phyloP scores from a whole-genome alignment of 331 rosid genomes.

The Prunus yedoensis region DNA sequence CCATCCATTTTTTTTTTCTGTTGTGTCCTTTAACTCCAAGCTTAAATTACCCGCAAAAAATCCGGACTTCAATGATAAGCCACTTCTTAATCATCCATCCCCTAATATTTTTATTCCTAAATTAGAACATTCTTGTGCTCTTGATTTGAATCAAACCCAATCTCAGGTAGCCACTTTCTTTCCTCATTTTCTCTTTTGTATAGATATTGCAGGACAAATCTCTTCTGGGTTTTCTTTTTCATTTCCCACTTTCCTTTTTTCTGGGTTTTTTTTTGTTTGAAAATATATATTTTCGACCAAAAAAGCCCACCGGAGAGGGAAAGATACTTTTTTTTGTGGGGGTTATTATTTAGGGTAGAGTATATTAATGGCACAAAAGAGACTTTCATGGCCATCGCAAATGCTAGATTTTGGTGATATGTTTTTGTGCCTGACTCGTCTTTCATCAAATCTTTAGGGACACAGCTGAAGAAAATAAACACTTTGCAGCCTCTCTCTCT shows the following conservation, averaged over 20 bases:
- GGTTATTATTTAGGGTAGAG: slow-evolving; percentile 18
- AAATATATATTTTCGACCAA: slow-evolving; percentile 11
- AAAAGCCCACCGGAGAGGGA: slow-evolving; percentile 4
- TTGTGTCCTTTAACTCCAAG: slow-evolving; percentile 23
- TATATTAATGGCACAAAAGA: slow-evolving; percentile 19
- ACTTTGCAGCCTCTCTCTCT: slow-evolving; percentile 12
- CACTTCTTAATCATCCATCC: slow-evolving; percentile 6
- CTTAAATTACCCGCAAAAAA: slow-evolving; percentile 14
- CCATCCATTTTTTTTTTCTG: slow-evolving; percentile 36
- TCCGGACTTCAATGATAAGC: slow-evolving; percentile 25
- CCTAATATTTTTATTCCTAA: not conserved
- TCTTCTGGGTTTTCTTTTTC: slow-evolving; percentile 18
- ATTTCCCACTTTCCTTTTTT: not conserved
- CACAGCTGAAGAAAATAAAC: slow-evolving; percentile 22
- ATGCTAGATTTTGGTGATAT: slow-evolving; percentile 15
- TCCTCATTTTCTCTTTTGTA: slow-evolving; percentile 6
- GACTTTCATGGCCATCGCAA: slow-evolving; percentile 27
- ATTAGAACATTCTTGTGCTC: slow-evolving; percentile 18
- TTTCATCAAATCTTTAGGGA: slow-evolving; percentile 30
- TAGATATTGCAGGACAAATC: slow-evolving; percentile 9
- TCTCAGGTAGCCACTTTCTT: slow-evolving; percentile 26
- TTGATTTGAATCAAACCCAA: slow-evolving; percentile 20
- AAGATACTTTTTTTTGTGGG: not conserved
- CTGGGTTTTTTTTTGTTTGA: slow-evolving; percentile 6
- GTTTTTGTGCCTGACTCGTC: slow-evolving; percentile 12